These are phyloP conservation scores for Picea glauca DNA, from an alignment of 75 land plant genomes.

Conservation along the genomic window DNA sequence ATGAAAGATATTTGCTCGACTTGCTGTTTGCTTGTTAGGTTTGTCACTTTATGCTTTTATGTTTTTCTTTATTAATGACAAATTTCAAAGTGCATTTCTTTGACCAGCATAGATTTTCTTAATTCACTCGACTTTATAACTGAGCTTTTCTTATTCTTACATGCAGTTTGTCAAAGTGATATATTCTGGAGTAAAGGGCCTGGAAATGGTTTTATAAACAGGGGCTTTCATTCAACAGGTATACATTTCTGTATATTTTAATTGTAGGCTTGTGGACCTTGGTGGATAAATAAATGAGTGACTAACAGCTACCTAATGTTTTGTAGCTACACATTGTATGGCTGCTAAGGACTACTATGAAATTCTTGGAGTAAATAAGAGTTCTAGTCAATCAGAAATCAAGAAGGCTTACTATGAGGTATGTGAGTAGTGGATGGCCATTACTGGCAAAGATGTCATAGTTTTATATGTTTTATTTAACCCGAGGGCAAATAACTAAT, in stretches of 20 bases:
- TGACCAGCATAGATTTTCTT: no score
- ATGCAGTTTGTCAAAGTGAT: not conserved
- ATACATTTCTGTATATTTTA: not conserved
- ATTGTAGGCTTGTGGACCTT: not conserved
- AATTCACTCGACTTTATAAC: no score
- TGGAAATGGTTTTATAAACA: not conserved
- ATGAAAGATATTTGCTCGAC: no score
- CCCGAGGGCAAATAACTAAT: no score
- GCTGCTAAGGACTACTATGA: constrained; percentile 69
- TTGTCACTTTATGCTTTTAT: no score
- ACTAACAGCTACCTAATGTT: not conserved
- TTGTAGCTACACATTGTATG: not conserved
- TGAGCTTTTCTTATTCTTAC: not conserved
- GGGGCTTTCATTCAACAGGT: constrained; percentile 5
- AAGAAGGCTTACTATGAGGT: constrained; percentile 96
- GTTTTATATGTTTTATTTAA: no score
- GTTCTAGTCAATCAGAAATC: constrained; percentile 69
- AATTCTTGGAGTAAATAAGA: constrained; percentile 74
- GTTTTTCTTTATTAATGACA: no score
- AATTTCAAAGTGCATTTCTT: no score
- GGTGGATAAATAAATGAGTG: not conserved
- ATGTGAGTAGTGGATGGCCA: not conserved
- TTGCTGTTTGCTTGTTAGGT: no score
- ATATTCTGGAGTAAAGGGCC: not conserved
- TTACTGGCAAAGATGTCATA: no score